Evolutionary conservation across 1,139 yeast species (phyloP), one percentile per base, ranked within the genome.

Genomic region (Geotrichum fermentans): DNA sequence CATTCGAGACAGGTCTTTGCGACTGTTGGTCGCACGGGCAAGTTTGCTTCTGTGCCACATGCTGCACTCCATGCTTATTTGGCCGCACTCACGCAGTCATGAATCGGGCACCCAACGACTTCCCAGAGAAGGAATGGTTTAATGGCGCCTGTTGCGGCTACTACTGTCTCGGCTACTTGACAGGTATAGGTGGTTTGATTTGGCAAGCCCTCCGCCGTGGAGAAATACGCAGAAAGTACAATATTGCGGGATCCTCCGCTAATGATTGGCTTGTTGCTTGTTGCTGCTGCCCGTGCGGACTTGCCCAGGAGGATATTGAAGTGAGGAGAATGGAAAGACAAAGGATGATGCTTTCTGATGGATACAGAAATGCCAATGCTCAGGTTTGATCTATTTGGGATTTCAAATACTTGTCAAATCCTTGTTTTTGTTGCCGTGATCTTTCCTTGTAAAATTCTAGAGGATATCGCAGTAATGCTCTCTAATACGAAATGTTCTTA

Each of bases 301-400:
- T 38, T 8, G 47, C 38, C 4, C 47, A 44, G 32, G 47, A 44
- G 16, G 47, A 44, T 32, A 30, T 44, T 4, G 47, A 44, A 17
- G 42, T 44, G 21, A 16, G 43, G 6, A 14, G 21, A 17, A 29
- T 14, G 2, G 43, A 40, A 17, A 10, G 13, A 14, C 17, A 40
- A 28, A 16, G 36, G 14, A 14, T 34, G 16, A n/a, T 22, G 21
- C n/a, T 29, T 17, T 18, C 28, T 29, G n/a, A 28, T n/a, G 36
- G 14, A 6, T 38, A n/a, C 32, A 21, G 42, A 24, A 5, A 22
- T 5, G 32, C 30, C 6, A 38, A 38, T n/a, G n/a, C n/a, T n/a
- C n/a, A n/a, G n/a, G n/a, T n/a, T n/a, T n/a, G n/a, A n/a, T n/a
- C n/a, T n/a, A n/a, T n/a, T n/a, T n/a, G n/a, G n/a, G n/a, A n/a